A percentile compares a stretch with the other conserved stretches of the same genome.
These are phyloP conservation scores for Leishmania braziliensis DNA, from an alignment of 208 protist species.

Conservation along the genomic window DNA sequence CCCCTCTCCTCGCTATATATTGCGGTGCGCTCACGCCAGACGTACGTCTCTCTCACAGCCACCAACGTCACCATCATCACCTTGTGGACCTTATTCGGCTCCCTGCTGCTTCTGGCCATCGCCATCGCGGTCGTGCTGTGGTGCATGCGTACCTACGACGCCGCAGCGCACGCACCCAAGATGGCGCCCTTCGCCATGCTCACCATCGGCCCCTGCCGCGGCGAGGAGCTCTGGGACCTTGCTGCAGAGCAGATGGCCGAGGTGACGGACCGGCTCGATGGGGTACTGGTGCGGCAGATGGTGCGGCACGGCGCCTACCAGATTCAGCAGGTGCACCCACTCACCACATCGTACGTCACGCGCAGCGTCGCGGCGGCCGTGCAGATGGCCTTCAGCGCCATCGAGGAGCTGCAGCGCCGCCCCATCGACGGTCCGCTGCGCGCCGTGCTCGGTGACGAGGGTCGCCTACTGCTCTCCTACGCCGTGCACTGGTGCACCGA, in stretches of 20 bases:
- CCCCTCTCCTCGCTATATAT: slow-evolving; percentile 19
- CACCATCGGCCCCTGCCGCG: slow-evolving; percentile 64
- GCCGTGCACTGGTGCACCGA: slow-evolving; percentile 84
- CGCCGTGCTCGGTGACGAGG: slow-evolving; percentile 60
- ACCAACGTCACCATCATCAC: slow-evolving; percentile 37
- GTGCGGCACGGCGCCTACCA: slow-evolving; percentile 51
- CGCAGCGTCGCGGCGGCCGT: slow-evolving; percentile 52
- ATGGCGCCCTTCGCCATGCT: slow-evolving; percentile 71
- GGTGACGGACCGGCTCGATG: slow-evolving; percentile 51
- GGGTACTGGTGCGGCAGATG: slow-evolving; percentile 47
- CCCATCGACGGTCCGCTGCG: slow-evolving; percentile 59
- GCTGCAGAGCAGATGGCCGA: slow-evolving; percentile 57
- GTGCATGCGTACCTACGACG: slow-evolving; percentile 62
- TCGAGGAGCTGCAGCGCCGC: slow-evolving; percentile 58
- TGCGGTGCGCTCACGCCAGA: slow-evolving; percentile 26
- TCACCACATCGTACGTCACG: slow-evolving; percentile 59
- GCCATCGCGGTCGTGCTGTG: slow-evolving; percentile 32
- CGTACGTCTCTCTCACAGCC: slow-evolving; percentile 10
- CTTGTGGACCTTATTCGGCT: slow-evolving; percentile 31
- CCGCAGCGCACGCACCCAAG: slow-evolving; percentile 60
- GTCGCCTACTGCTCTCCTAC: slow-evolving; percentile 52
- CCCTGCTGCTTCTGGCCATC: slow-evolving; percentile 29
- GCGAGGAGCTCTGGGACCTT: slow-evolving; percentile 70
- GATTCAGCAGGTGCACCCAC: slow-evolving; percentile 73
- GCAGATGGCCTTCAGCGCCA: slow-evolving; percentile 56